These are phyloP conservation scores for Mucuna pruriens DNA, from an alignment of 306 rosid genomes.

Conservation along the genomic window DNA sequence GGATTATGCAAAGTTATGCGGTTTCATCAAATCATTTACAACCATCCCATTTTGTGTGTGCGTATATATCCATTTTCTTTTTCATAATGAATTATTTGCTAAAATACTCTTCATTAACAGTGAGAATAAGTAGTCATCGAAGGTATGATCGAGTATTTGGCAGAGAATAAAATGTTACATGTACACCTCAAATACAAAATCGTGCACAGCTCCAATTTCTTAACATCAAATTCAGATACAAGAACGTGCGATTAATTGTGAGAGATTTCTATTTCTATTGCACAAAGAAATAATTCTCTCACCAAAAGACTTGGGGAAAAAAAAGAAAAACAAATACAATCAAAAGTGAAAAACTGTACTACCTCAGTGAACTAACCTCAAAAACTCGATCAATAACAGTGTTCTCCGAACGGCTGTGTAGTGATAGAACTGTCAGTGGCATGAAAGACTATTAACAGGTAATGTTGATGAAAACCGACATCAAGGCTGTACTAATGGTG, in stretches of 20 bases:
- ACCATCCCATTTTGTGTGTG: too few relatives aligned
- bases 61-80: background rate
- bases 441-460: slow-evolving; percentile 7
- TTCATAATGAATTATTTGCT: background rate
- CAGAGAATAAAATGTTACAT: background rate
- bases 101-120: background rate
- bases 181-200: background rate
- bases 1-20: too few relatives aligned
- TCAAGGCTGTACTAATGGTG: background rate
- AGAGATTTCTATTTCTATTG: background rate
- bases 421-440: background rate
- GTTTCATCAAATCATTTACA: too few relatives aligned
- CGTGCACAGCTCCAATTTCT: background rate
- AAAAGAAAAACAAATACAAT: background rate
- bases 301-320: background rate
- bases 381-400: slow-evolving; percentile 6
- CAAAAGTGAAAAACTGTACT: slow-evolving; percentile 20
- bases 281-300: background rate
- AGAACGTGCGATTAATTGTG: background rate
- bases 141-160: background rate
- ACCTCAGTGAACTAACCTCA: slow-evolving; percentile 26
- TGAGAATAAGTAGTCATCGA: background rate
- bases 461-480: background rate
- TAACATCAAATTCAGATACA: background rate
- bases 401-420: slow-evolving; percentile 28